These are phyloP conservation scores for Citrullus mucosospermus DNA, from an alignment of 306 rosid species.

Conservation along the genomic window DNA sequence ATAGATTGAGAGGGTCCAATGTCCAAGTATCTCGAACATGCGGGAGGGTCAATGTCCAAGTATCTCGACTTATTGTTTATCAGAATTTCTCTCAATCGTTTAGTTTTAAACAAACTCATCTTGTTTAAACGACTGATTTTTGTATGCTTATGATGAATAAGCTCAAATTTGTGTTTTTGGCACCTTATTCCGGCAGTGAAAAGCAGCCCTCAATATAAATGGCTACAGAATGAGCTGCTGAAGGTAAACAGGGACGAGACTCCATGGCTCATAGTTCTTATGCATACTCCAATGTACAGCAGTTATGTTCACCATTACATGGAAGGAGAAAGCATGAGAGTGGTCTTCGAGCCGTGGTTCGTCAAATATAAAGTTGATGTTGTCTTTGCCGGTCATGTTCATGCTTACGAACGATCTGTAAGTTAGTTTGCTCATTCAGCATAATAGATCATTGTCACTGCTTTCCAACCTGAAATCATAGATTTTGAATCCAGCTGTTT, in stretches of 20 bases:
- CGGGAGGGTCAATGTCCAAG: too few species aligned
- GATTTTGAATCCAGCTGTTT: not conserved
- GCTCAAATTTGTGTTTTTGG: not conserved
- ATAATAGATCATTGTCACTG: not conserved
- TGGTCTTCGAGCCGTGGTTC: constrained; percentile 43
- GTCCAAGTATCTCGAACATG: too few species aligned
- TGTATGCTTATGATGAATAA: not conserved
- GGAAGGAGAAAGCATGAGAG: constrained; percentile 74
- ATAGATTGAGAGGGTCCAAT: too few species aligned
- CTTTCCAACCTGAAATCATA: not conserved
- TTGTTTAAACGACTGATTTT: not conserved
- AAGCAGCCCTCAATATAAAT: constrained; percentile 69
- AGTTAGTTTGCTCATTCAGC: constrained; percentile 6
- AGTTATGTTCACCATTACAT: constrained; percentile 64
- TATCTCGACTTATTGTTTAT: too few species aligned
- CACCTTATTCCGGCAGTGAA: constrained; percentile 32
- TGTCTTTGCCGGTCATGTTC: constrained; percentile 58
- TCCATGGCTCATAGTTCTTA: constrained; percentile 75
- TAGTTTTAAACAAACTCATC: too few species aligned
- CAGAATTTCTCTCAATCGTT: too few species aligned
- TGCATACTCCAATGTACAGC: constrained; percentile 67
- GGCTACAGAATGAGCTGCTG: constrained; percentile 59
- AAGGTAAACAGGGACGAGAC: constrained; percentile 71
- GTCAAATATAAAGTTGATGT: constrained; percentile 46
- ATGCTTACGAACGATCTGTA: constrained; percentile 65